Evolutionary conservation across 495 filamentous ascomycete genomes (phyloP).

Genomic region (Xylaria flabelliformis): DNA sequence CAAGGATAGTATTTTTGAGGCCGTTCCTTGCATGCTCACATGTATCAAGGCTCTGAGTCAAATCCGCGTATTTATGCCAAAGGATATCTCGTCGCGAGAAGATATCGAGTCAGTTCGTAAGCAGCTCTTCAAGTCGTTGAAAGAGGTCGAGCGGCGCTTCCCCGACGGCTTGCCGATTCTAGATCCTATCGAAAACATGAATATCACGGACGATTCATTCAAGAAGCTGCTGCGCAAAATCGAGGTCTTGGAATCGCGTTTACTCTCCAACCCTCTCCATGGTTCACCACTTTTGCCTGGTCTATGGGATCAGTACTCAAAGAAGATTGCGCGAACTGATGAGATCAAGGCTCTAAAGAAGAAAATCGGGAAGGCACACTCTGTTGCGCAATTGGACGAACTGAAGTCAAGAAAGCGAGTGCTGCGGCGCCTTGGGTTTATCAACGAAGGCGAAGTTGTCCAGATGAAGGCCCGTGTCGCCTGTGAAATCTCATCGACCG

Average conservation of each 20-base stretch:
- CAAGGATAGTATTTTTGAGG: constrained; percentile 64
- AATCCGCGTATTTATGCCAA: constrained; percentile 78
- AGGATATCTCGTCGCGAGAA: constrained; percentile 67
- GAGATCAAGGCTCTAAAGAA: constrained; percentile 89
- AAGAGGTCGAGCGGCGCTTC: constrained; percentile 82
- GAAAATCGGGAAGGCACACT: constrained; percentile 79
- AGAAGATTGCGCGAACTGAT: constrained; percentile 74
- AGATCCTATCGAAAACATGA: constrained; percentile 95
- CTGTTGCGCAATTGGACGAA: constrained; percentile 91
- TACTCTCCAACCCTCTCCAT: constrained; percentile 88
- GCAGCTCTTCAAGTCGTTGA: constrained; percentile 61
- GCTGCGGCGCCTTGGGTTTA: constrained; percentile 93
- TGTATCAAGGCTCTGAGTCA: constrained; percentile 81
- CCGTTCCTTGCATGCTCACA: constrained; percentile 84
- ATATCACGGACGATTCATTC: constrained; percentile 87
- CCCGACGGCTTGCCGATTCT: constrained; percentile 88
- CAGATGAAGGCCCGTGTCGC: constrained; percentile 95
- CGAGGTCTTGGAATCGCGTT: constrained; percentile 89
- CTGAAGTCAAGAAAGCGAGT: constrained; percentile 95
- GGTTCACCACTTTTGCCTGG: constrained; percentile 81
- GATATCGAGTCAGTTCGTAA: constrained; percentile 66
- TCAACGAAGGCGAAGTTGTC: constrained; percentile 92
- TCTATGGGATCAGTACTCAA: constrained; percentile 81
- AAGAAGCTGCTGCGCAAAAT: constrained; percentile 95
- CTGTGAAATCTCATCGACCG: constrained; percentile 92